These are phyloP conservation scores for Sporothrix phasma DNA, from an alignment of 2,329 filamentous ascomycete genomes.

Conservation along the genomic window DNA sequence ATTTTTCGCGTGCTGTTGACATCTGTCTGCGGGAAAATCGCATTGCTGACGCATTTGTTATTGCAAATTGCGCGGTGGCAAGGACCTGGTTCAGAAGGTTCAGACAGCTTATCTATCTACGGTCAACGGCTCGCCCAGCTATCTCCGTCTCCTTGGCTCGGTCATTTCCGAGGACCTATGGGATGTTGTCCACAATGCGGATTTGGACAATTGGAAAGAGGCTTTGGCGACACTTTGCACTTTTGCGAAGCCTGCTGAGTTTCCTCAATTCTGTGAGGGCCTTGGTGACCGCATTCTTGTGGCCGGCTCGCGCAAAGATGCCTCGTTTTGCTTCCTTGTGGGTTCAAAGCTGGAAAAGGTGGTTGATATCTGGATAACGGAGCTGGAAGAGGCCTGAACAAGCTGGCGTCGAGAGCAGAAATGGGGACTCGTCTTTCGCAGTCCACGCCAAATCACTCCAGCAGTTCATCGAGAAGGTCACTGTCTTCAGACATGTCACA, in stretches of 20 bases:
- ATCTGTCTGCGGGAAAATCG: conserved; percentile 81
- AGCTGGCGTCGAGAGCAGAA: conserved; percentile 57
- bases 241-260: conserved; percentile 82
- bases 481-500: conserved; percentile 86
- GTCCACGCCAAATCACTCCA: conserved; percentile 83
- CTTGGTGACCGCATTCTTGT: conserved; percentile 86
- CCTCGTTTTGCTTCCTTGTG: conserved; percentile 91
- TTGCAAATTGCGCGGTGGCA: conserved; percentile 91
- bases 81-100: conserved; percentile 87
- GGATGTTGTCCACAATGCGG: conserved; percentile 96
- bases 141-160: conserved; percentile 78
- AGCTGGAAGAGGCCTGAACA: conserved; percentile 79
- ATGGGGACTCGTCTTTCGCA: conserved; percentile 74
- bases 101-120: conserved; percentile 83
- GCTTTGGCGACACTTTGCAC: conserved; percentile 94
- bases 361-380: conserved; percentile 83
- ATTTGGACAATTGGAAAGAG: conserved; percentile 90
- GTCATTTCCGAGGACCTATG: conserved; percentile 94
- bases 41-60: conserved; percentile 93
- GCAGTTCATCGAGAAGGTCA: conserved; percentile 96
- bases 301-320: conserved; percentile 69
- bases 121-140: conserved; percentile 76
- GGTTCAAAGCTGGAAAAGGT: conserved; percentile 98
- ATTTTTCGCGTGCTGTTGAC: conserved; percentile 83
- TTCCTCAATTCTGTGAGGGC: conserved; percentile 88